These are phyloP conservation scores for Phytophthora idaei DNA, from an alignment of 352 stramenopile species.

Conservation along the genomic window DNA sequence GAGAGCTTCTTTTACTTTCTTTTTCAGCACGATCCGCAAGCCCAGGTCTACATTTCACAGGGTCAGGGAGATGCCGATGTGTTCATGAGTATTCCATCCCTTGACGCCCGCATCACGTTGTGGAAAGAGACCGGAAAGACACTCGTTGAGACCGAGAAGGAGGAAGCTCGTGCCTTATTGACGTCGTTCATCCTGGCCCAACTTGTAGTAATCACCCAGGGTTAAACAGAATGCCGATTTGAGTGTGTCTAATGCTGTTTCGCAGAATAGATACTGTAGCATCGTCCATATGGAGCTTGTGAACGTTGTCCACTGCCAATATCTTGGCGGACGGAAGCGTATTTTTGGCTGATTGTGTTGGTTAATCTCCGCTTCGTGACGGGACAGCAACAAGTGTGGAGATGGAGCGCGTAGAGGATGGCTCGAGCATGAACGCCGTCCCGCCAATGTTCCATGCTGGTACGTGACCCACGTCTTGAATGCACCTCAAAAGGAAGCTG, in stretches of 20 bases:
- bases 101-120: constrained; percentile 76
- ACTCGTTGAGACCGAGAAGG: constrained; percentile 78
- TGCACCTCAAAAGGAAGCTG: neutral
- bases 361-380: constrained; percentile 17
- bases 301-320: constrained; percentile 21
- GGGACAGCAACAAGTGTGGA: neutral
- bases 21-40: constrained; percentile 61
- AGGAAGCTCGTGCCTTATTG: constrained; percentile 68
- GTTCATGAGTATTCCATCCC: constrained; percentile 81
- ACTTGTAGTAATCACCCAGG: constrained; percentile 47
- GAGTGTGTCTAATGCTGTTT: constrained; percentile 15
- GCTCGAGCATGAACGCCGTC: constrained; percentile 36
- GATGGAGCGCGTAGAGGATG: constrained; percentile 49
- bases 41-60: constrained; percentile 83
- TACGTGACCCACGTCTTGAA: constrained; percentile 7
- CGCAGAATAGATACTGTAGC: constrained; percentile 26
- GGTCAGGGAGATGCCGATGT: constrained; percentile 77
- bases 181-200: constrained; percentile 63
- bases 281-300: constrained; percentile 12
- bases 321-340: constrained; percentile 23
- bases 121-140: constrained; percentile 82
- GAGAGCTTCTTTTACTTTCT: neutral
- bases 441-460: constrained; percentile 48
- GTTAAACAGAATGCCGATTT: constrained; percentile 24
- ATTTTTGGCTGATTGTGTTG: constrained; percentile 38